phyloP scores from a whole-genome alignment of 768 basidiomycete genomes.

The Pluteus cervinus region DNA sequence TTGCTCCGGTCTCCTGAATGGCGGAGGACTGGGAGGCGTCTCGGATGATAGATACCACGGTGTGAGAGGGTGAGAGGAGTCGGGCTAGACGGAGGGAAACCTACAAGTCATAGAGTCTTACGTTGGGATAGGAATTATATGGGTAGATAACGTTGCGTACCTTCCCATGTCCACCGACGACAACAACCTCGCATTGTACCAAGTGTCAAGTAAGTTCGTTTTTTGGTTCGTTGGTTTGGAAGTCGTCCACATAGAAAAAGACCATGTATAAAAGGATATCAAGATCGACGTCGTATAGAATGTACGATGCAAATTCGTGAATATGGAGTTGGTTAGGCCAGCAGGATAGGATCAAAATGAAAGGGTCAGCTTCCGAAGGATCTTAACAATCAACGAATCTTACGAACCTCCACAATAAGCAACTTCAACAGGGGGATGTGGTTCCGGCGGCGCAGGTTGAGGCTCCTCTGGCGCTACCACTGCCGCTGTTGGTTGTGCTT shows the following conservation, averaged over 20 bases:
- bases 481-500: slow-evolving; percentile 19
- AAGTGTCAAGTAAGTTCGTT: background rate
- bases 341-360: slow-evolving; percentile 4
- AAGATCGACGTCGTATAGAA: background rate
- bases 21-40: slow-evolving; percentile 38
- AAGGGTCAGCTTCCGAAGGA: slow-evolving; percentile 8
- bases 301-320: slow-evolving; percentile 4
- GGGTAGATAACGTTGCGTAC: too few species aligned
- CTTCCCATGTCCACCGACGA: too few species aligned
- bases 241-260: too few species aligned
- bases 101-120: too few species aligned
- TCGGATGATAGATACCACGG: slow-evolving; percentile 53
- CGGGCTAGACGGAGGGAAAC: slow-evolving; percentile 46
- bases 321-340: slow-evolving; percentile 5
- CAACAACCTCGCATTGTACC: slow-evolving; percentile 5
- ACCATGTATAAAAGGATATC: too few species aligned
- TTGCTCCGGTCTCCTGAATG: slow-evolving; percentile 34
- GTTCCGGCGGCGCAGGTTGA: slow-evolving; percentile 34
- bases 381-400: slow-evolving; percentile 6
- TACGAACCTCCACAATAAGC: slow-evolving; percentile 61
- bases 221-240: too few species aligned
- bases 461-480: slow-evolving; percentile 22
- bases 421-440: slow-evolving; percentile 51
- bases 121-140: too few species aligned
- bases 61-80: slow-evolving; percentile 36